Evolutionary conservation across 2,329 filamentous ascomycete species (phyloP).

Genomic region (Hypomyces rosellus): DNA sequence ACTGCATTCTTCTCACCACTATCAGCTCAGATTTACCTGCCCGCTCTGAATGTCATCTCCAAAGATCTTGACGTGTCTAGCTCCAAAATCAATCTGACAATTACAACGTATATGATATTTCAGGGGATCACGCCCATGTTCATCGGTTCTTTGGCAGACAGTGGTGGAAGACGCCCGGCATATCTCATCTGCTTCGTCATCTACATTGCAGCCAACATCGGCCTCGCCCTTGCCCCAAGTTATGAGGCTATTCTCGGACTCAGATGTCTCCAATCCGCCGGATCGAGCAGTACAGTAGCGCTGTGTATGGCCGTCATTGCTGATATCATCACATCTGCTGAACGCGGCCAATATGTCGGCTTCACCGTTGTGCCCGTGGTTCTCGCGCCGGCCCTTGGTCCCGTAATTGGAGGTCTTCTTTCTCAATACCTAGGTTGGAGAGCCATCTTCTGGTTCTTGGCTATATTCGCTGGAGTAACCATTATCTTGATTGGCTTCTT

Average conservation of each 20-base stretch:
- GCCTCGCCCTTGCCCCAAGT: constrained; percentile 42
- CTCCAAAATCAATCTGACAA: constrained; percentile 41
- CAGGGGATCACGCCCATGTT: constrained; percentile 55
- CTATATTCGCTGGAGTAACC: constrained; percentile 38
- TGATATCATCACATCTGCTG: constrained; percentile 55
- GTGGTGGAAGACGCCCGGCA: constrained; percentile 45
- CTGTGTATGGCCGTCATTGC: constrained; percentile 53
- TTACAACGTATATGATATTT: constrained; percentile 53
- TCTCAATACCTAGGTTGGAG: constrained; percentile 53
- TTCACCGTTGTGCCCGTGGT: constrained; percentile 43
- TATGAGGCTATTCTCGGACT: constrained; percentile 47
- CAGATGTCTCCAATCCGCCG: constrained; percentile 51
- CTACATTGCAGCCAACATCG: constrained; percentile 49
- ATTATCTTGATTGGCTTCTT: constrained; percentile 39
- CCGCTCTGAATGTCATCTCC: constrained; percentile 44
- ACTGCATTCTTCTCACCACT: constrained; percentile 41
- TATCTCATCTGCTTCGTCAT: constrained; percentile 48
- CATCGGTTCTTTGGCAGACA: constrained; percentile 50
- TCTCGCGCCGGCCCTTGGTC: constrained; percentile 44
- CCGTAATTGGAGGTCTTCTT: constrained; percentile 54
- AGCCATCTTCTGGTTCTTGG: constrained; percentile 56
- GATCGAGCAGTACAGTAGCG: constrained; percentile 53
- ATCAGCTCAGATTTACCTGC: constrained; percentile 48
- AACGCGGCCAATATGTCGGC: constrained; percentile 55
- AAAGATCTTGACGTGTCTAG: constrained; percentile 38